Evolutionary conservation across 345 rosid species (phyloP).

Genomic region (Diplotaxis tenuifolia): DNA sequence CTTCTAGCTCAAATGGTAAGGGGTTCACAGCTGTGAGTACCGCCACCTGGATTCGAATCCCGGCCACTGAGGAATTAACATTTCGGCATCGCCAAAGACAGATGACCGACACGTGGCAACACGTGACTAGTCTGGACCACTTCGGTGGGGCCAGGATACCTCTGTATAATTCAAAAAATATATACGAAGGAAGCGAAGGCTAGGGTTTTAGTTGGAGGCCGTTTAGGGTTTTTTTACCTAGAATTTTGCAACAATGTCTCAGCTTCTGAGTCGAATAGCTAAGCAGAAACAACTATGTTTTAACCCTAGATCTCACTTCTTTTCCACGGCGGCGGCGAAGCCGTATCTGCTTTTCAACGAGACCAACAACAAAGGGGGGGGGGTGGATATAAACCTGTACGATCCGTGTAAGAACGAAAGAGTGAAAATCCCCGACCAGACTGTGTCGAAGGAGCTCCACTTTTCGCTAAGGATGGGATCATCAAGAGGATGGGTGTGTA

Average conservation of each 20-base stretch:
- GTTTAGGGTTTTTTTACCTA: not conserved
- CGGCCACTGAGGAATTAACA: too few relatives aligned
- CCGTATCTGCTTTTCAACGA: not conserved
- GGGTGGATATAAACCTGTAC: not conserved
- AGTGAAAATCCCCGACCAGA: not conserved
- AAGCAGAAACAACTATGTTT: constrained; percentile 4
- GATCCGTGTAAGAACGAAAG: not conserved
- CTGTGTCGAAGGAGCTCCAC: not conserved
- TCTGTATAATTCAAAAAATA: too few relatives aligned
- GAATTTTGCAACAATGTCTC: constrained; percentile 3
- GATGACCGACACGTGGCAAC: too few relatives aligned
- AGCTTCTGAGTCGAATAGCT: constrained; percentile 17
- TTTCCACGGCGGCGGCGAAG: not conserved
- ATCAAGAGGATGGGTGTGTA: not conserved
- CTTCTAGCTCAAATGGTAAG: too few relatives aligned
- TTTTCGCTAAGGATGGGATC: not conserved
- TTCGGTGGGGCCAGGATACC: too few relatives aligned
- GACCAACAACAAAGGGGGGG: not conserved
- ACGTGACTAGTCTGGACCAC: too few relatives aligned
- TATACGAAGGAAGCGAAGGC: too few relatives aligned
- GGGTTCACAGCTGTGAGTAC: too few relatives aligned
- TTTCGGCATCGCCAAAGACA: too few relatives aligned
- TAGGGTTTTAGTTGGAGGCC: not conserved
- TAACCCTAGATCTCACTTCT: not conserved
- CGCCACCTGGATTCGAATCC: too few relatives aligned